Percentiles rank a stretch among this genome's conserved stretches.
Conservation (phyloP, 2,329 filamentous ascomycete genomes). For the Apiospora kogelbergensis region DNA sequence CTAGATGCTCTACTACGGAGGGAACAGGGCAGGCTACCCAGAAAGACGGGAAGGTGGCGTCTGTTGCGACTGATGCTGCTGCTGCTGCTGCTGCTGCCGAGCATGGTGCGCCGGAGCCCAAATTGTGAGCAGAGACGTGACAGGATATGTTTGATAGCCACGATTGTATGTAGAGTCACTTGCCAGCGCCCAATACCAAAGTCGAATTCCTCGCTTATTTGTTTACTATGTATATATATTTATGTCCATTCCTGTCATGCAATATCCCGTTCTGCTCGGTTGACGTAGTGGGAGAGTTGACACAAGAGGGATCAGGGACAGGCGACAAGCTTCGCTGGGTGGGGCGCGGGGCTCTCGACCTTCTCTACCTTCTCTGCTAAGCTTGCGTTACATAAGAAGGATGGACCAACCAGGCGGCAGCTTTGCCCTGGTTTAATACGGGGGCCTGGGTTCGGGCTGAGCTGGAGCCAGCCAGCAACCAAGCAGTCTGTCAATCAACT, state of each 20-base stretch:
- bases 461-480: background rate
- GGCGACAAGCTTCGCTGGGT: background rate
- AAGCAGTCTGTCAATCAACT: background rate
- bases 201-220: background rate
- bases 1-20: constrained; percentile 27
- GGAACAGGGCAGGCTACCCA: background rate
- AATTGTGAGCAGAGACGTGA: background rate
- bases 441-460: background rate
- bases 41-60: background rate
- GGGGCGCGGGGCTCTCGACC: background rate
- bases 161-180: background rate
- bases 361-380: no score
- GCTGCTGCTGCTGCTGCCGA: background rate
- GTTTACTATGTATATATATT: no score
- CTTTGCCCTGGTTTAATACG: background rate
- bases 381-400: no score
- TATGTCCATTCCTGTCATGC: background rate
- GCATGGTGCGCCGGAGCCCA: background rate
- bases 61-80: background rate
- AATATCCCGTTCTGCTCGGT: background rate
- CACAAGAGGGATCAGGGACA: background rate
- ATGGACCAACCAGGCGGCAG: constrained; percentile 3
- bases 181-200: background rate
- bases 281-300: no score
- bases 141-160: background rate